Evolutionary conservation across 2,329 filamentous ascomycete species (phyloP), one percentile per base, ranked within the genome.

Genomic region (Stylonectria norvegica): DNA sequence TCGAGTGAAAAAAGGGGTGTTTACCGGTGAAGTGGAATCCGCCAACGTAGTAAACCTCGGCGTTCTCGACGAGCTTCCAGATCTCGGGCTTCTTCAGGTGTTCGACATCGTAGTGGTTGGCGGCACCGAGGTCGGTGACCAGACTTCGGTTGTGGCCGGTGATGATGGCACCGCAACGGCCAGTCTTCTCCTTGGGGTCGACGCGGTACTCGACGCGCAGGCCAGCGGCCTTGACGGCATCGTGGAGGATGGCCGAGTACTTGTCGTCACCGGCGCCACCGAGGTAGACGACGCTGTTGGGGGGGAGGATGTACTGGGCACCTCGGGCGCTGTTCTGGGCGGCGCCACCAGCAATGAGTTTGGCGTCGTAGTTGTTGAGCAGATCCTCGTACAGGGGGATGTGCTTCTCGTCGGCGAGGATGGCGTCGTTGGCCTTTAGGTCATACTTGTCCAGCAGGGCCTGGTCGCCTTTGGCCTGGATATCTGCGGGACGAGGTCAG

Each of bases 281-380:
- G 53, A 97, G 79, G 78, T 89, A 98, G 65, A 95, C 81, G 61
- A 94, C 89, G 50, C 86, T 91, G 74, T 95, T 85, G 46, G 85
- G 73, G 20, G 88, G 83, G 42, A 98, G 88, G 52, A 97, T 83
- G 77, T 98, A 98, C 81, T 93, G 88, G 50, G 91, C 93, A 56
- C 93, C 93, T 62, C 93, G 85, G 56, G 93, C 91, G 38, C 89
- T 94, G 79, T 98, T 98, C 73, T 98, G 93, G 20, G 93, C 93
- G 41, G 93, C 93, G 61, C 93, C 93, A 53, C 93, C 93, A 39
- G 93, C 89, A 63, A 97, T 93, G 65, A 97, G 77, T 72, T 95
- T 94, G 50, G 91, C 91, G 58, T 93, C 81, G 71, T 83, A 88
- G 78, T 93, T 91, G 70, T 86, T 85, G 58, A 96, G 80, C 55